Base-by-base conservation (phyloP, 495 filamentous ascomycete species). In the Trichoderma parareesei region DNA sequence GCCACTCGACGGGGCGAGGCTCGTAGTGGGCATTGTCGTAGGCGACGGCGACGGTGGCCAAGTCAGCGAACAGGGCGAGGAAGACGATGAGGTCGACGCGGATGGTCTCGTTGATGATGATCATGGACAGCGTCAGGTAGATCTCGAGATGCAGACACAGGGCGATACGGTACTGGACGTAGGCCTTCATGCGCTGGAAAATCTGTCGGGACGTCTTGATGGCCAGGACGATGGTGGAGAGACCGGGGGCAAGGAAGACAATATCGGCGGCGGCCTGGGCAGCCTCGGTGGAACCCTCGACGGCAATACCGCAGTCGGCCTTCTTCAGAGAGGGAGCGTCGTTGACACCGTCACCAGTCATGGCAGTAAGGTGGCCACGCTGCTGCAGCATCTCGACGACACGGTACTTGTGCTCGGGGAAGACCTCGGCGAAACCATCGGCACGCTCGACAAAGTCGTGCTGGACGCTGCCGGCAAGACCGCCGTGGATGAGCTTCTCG, bases 321-420 rank as follows among this genome's bases (percentile, higher is more conserved):
- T 95, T 96, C 82, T 97, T 97, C 62, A 97, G 81, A 42, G 93
- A 96, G 43, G 93, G 93, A 60, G 93, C 93, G 77, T 97, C 93
- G 78, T 97, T 97, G 74, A 97, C 93, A 83, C 93, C 93, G 71
- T 97, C 93, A 79, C 93, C 93, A 77, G 93, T 97, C 93, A 97
- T 97, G 69, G 93, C 93, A 76, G 94, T 93, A 46, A 97, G 82
- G 82, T 96, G 93, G 69, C 93, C 93, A 81, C 93, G 90, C 78
- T 96, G 90, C 78, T 97, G 93, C 35, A 97, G 87, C 79, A 96
- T 95, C 76, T 96, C 90, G 69, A 97, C 93, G 71, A 97, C 93
- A 69, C 95, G 92, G 77, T 93, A 96, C 83, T 97, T 97, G 81
- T 97, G 93, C 77, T 97, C 91, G 64, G 93, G 93, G 83, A 96